phyloP scores from a whole-genome alignment of 768 basidiomycete species.

The Collybia sp. region DNA sequence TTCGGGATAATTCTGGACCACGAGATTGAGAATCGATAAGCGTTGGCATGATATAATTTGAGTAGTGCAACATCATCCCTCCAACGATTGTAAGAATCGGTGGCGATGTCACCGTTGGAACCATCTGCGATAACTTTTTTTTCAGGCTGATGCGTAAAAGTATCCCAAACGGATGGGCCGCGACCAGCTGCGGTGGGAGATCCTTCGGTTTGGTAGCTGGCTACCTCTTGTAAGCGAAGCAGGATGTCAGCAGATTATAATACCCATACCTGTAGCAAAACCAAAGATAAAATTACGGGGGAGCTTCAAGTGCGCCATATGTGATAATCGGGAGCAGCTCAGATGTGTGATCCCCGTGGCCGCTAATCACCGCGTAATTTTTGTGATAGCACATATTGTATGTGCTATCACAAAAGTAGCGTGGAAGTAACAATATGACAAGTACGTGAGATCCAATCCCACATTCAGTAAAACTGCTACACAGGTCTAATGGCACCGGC shows the following conservation, averaged over 20 bases:
- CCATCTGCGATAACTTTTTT: conserved; percentile 53
- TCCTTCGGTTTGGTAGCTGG: conserved; percentile 74
- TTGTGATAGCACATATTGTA: too few species aligned
- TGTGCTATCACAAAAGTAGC: too few species aligned
- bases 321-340: too few species aligned
- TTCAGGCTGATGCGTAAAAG: conserved; percentile 53
- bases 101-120: conserved; percentile 59
- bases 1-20: conserved; percentile 72
- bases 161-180: conserved; percentile 71
- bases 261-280: conserved; percentile 26
- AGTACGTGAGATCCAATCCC: too few species aligned
- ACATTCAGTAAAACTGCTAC: too few species aligned
- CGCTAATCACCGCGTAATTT: too few species aligned
- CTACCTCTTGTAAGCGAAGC: conserved; percentile 20
- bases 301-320: conserved; percentile 8
- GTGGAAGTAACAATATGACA: too few species aligned
- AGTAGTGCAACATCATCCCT: conserved; percentile 61
- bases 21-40: conserved; percentile 71
- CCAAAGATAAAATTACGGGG: conserved; percentile 29
- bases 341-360: too few species aligned
- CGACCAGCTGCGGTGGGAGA: conserved; percentile 50
- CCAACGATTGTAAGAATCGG: conserved; percentile 65
- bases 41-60: conserved; percentile 57
- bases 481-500: too few species aligned
- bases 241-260: not conserved